Percentiles rank a stretch among this genome's conserved stretches.
phyloP scores from a whole-genome alignment of 176 grass and related monocot species.

The Rhynchospora tenuis region DNA sequence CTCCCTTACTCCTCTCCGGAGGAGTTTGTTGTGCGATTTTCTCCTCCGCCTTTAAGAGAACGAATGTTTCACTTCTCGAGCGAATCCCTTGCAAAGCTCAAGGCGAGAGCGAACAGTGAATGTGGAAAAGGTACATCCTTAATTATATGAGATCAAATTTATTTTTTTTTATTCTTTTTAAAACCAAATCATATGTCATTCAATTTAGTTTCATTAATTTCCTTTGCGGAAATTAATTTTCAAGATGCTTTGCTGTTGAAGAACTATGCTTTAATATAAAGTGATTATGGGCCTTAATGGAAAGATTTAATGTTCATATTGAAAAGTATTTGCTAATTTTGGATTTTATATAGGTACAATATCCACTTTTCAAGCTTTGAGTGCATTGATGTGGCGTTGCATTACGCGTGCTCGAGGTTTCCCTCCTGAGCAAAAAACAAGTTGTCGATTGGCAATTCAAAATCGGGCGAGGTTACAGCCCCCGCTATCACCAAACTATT shows the following conservation, averaged over 20 bases:
- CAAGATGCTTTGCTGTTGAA: no score
- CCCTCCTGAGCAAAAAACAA: background rate
- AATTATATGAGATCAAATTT: background rate
- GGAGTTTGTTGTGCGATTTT: background rate
- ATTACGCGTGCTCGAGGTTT: slow-evolving; percentile 30
- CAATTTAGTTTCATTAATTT: background rate
- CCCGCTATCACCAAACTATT: slow-evolving; percentile 15
- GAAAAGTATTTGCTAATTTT: no score
- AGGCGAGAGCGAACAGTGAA: slow-evolving; percentile 33
- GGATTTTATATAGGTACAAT: background rate
- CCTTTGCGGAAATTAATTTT: no score
- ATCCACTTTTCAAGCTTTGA: slow-evolving; percentile 39
- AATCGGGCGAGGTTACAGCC: slow-evolving; percentile 13
- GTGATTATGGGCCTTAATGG: no score
- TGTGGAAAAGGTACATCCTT: background rate
- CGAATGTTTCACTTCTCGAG: slow-evolving; percentile 36
- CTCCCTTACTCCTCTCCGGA: slow-evolving; percentile 1
- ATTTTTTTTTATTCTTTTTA: background rate
- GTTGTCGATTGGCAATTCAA: background rate
- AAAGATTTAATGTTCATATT: no score
- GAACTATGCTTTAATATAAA: no score
- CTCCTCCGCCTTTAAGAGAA: background rate
- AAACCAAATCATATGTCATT: background rate
- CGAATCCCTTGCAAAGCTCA: slow-evolving; percentile 10
- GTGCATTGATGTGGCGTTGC: slow-evolving; percentile 19